These are phyloP conservation scores for Fusarium fujikuroi DNA, from an alignment of 2,329 filamentous ascomycete genomes.

Conservation along the genomic window DNA sequence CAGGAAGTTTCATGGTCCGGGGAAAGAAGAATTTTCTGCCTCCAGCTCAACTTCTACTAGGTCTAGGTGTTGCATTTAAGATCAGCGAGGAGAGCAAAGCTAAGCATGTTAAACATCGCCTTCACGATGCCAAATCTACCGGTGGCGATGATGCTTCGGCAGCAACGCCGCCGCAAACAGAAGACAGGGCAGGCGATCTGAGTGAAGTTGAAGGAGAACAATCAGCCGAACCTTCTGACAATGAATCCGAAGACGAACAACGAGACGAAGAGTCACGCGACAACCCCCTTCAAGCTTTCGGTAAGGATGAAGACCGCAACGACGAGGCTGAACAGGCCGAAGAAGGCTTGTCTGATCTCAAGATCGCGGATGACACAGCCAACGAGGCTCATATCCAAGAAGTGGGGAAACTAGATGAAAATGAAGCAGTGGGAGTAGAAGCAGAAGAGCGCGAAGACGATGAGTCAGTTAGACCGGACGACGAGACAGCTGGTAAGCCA, in stretches of 20 bases:
- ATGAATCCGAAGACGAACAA: conserved; percentile 49
- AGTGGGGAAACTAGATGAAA: conserved; percentile 37
- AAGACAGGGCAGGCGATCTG: conserved; percentile 34
- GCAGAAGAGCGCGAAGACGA: conserved; percentile 45
- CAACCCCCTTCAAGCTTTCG: conserved; percentile 52
- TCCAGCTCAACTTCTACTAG: conserved; percentile 86
- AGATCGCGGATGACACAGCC: conserved; percentile 40
- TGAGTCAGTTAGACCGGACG: conserved; percentile 20
- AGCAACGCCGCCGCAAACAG: conserved; percentile 40
- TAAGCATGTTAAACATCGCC: conserved; percentile 77
- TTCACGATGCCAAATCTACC: conserved; percentile 45
- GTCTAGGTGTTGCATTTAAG: conserved; percentile 87
- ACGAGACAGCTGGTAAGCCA: conserved; percentile 25
- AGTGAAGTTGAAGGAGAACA: conserved; percentile 39
- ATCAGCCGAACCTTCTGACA: conserved; percentile 47
- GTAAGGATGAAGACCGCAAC: conserved; percentile 38
- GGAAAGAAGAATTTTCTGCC: conserved; percentile 93
- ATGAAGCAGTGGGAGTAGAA: conserved; percentile 38
- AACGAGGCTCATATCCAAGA: conserved; percentile 48
- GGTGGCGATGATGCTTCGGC: conserved; percentile 20
- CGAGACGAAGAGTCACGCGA: conserved; percentile 47
- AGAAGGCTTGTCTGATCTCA: conserved; percentile 41
- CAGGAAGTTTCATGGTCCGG: conserved; percentile 81
- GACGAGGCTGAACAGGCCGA: conserved; percentile 43
- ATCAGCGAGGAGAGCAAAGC: conserved; percentile 89